Evolutionary conservation across 116 monocot species (phyloP), one percentile per base, ranked within the genome.

Genomic region (Phalaenopsis hybrid): DNA sequence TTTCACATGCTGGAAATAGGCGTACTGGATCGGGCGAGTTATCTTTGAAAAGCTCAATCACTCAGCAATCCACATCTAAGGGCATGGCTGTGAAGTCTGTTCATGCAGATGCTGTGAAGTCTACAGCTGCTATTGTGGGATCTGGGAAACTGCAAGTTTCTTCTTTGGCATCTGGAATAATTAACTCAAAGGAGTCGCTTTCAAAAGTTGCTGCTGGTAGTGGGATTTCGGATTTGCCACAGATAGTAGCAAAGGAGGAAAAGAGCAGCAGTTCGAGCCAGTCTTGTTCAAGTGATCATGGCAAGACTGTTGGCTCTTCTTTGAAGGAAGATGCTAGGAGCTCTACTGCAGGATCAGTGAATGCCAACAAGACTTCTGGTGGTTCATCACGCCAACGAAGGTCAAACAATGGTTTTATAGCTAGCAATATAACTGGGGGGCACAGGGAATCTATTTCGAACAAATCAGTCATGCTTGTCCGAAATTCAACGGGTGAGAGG

Each of bases 181-280:
- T 84, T 78, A 86, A 82, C 78, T 76, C 78, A 21, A 91, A 95
- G 82, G 95, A 95, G 78, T 82, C 81, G 28, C 83, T 81, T 81
- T 61, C 76, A 63, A 94, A 91, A 82, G 65, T 52, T 76, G 76
- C 87, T 78, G 88, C 83, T 57, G 82, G 80, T 33, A 81, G 82
- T 57, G 84, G 86, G 37, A 75, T 79, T 78, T 65, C 81, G 2
- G 94, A 96, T 23, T 74, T 88, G 50, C 88, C 83, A 25, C 45
- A 80, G 57, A 34, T 88, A 43, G 31, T 84, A 49, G 86, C 82
- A 16, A 93, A 88, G 80, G 98, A 95, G 82, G 98, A 95, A 85
- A 98, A 93, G 84, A 98, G 95, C 86, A 90, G 90, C 77, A 88
- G 92, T 81, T 95, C 98, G 16, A 90, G 95, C 79, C 98, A 95